A percentile compares a stretch with the other conserved stretches of the same genome.
phyloP scores from a whole-genome alignment of 331 rosid genomes.

The Ulmus americana region DNA sequence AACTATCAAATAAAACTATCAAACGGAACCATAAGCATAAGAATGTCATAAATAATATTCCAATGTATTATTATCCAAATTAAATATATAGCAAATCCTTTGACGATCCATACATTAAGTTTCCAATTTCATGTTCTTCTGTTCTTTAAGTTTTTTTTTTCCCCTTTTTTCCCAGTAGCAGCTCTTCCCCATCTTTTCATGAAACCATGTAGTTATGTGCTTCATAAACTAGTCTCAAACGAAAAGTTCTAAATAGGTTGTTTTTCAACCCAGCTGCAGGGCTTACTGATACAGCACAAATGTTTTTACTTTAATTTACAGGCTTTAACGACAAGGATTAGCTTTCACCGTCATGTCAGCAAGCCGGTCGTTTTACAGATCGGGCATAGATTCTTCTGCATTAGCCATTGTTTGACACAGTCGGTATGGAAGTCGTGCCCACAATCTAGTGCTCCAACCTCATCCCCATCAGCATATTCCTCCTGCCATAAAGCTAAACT shows the following conservation, averaged over 20 bases:
- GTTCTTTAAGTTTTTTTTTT: neutral
- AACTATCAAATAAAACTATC: too few species aligned
- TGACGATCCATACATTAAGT: conserved; percentile 9
- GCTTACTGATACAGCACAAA: conserved; percentile 22
- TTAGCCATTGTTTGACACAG: conserved; percentile 79
- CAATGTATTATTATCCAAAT: conserved; percentile 16
- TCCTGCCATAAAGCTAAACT: conserved; percentile 43
- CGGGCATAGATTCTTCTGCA: conserved; percentile 83
- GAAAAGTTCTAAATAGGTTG: conserved; percentile 2
- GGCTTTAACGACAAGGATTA: conserved; percentile 10
- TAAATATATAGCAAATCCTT: conserved; percentile 16
- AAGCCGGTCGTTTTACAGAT: conserved; percentile 75
- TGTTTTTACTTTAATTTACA: conserved; percentile 10
- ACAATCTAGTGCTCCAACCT: conserved; percentile 66
- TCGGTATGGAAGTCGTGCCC: conserved; percentile 72
- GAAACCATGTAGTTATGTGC: conserved; percentile 35
- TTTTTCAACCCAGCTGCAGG: conserved; percentile 8
- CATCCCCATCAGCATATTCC: conserved; percentile 52
- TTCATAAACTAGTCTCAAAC: conserved; percentile 22
- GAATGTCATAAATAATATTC: conserved; percentile 3
- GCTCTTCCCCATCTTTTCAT: conserved; percentile 1
- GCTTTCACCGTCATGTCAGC: conserved; percentile 37
- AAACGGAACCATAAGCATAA: neutral
- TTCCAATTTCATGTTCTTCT: neutral
- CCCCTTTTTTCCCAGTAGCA: neutral